Base-by-base conservation (phyloP, 805 yeast genomes). In the Wickerhamiella sorbophila region DNA sequence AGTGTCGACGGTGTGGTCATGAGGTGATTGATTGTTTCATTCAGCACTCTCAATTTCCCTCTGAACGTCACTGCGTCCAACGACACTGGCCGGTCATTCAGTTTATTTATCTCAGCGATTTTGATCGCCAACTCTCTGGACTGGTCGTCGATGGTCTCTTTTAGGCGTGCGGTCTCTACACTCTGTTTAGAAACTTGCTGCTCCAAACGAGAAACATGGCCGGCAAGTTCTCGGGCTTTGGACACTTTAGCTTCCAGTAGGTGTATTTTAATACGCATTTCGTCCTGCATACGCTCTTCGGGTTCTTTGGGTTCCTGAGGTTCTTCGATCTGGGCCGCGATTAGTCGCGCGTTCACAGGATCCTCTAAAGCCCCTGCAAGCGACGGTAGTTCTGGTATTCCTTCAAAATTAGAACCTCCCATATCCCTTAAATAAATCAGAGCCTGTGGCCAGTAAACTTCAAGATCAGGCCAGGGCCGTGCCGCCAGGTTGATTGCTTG, bases 191-290 rank as follows among this genome's bases (percentile, higher is more conserved):
- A 4, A 10, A 5, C 6, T 4, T 34, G 27, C 9, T 14, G 10
- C 17, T 34, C 37, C 17, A 34, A 21, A 6, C 14, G 5, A 5
- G 37, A 4, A n/a, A 34, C 37, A 6, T 34, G 19, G 16, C 27
- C 27, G 2, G 37, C 37, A 4, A 34, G 37, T 14, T 34, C 37
- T 3, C 37, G 37, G 16, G 37, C 37, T 21, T 34, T 34, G 12
- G 18, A 24, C 3, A 21, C 37, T 21, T 34, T 34, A 17, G 37
- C 37, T 21, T 34, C 37, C 24, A 34, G n/a, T 9, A 34, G n/a
- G 17, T 34, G 37, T 2, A 34, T 15, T 34, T 20, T 17, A 16
- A 20, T 5, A 3, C 29, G 10, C 29, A 12, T 24, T 24, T 24
- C 29, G 12, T 24, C 29, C n/a, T n/a, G n/a, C n/a, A n/a, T n/a